Conservation (phyloP, 352 stramenopile species). For the Pythium dissimile region DNA sequence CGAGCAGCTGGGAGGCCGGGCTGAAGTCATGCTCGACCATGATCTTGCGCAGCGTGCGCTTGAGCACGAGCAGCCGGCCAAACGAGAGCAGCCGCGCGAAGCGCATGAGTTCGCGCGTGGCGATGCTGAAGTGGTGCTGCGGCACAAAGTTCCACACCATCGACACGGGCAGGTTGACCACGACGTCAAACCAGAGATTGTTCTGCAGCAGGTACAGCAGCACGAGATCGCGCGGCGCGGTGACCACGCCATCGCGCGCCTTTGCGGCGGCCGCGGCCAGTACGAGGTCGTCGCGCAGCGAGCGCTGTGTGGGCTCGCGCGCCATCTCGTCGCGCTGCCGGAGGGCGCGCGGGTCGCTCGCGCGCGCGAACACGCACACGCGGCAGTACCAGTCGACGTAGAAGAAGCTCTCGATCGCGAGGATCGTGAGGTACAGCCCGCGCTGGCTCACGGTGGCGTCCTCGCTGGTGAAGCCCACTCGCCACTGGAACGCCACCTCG, state of each 20-base stretch:
- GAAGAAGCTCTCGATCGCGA: slow-evolving; percentile 59
- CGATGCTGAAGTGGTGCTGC: slow-evolving; percentile 32
- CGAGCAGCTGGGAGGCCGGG: slow-evolving; percentile 34
- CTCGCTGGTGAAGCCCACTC: slow-evolving; percentile 17
- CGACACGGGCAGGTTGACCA: slow-evolving; percentile 33
- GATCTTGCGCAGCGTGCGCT: slow-evolving; percentile 32
- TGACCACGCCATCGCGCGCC: slow-evolving; percentile 11
- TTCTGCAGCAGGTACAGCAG: slow-evolving; percentile 33
- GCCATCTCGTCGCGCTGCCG: slow-evolving; percentile 1
- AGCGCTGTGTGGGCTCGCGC: slow-evolving; percentile 7
- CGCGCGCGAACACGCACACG: slow-evolving; percentile 37
- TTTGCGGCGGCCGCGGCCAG: slow-evolving; percentile 3
- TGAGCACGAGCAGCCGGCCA: slow-evolving; percentile 38
- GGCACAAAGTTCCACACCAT: slow-evolving; percentile 54
- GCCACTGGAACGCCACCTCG: slow-evolving; percentile 20
- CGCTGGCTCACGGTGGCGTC: slow-evolving; percentile 29
- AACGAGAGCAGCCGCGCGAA: slow-evolving; percentile 41
- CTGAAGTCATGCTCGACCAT: slow-evolving; percentile 42
- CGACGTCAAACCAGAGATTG: slow-evolving; percentile 26
- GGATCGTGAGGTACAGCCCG: slow-evolving; percentile 26
- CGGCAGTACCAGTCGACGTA: slow-evolving; percentile 52
- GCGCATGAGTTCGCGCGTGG: slow-evolving; percentile 28
- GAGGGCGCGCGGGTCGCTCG: background rate
- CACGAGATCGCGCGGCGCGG: slow-evolving; percentile 13
- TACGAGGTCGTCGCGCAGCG: slow-evolving; percentile 6